phyloP scores from a whole-genome alignment of 805 yeast genomes.

The Sugiyamaella lignohabitans region DNA sequence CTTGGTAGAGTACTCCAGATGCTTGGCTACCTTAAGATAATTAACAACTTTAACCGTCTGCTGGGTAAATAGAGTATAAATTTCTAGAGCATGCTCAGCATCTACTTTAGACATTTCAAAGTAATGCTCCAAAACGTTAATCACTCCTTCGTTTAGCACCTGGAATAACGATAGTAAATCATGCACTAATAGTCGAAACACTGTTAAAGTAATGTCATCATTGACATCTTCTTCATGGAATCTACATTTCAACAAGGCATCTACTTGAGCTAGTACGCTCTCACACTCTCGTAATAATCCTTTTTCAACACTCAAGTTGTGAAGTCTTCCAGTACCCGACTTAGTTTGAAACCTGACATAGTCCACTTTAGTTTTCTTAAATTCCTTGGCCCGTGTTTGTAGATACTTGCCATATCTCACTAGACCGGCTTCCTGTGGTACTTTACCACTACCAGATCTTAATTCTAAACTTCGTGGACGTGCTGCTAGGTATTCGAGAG shows the following conservation, averaged over 20 bases:
- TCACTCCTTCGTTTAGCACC: slow-evolving; percentile 90
- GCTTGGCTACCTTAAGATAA: slow-evolving; percentile 83
- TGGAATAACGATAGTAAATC: slow-evolving; percentile 84
- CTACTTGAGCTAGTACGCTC: slow-evolving; percentile 76
- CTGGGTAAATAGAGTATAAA: slow-evolving; percentile 79
- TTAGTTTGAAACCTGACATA: slow-evolving; percentile 57
- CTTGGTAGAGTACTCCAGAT: slow-evolving; percentile 77
- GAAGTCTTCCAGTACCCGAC: slow-evolving; percentile 51
- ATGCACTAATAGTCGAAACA: slow-evolving; percentile 82
- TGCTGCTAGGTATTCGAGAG: slow-evolving; percentile 51
- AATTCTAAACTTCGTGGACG: slow-evolving; percentile 48
- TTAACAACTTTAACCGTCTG: slow-evolving; percentile 83
- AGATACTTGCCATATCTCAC: slow-evolving; percentile 69
- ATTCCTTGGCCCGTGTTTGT: slow-evolving; percentile 62
- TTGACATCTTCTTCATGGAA: slow-evolving; percentile 67
- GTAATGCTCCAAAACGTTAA: slow-evolving; percentile 86
- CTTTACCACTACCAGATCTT: slow-evolving; percentile 22
- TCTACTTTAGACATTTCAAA: slow-evolving; percentile 85
- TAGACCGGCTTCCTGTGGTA: slow-evolving; percentile 36
- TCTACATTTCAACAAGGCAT: slow-evolving; percentile 63
- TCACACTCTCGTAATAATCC: slow-evolving; percentile 83
- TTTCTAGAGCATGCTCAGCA: slow-evolving; percentile 78
- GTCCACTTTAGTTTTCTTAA: slow-evolving; percentile 48
- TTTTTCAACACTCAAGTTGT: slow-evolving; percentile 59
- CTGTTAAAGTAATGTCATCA: slow-evolving; percentile 76